Evolutionary conservation across 495 filamentous ascomycete genomes (phyloP).

Genomic region (Tirmania nivea): DNA sequence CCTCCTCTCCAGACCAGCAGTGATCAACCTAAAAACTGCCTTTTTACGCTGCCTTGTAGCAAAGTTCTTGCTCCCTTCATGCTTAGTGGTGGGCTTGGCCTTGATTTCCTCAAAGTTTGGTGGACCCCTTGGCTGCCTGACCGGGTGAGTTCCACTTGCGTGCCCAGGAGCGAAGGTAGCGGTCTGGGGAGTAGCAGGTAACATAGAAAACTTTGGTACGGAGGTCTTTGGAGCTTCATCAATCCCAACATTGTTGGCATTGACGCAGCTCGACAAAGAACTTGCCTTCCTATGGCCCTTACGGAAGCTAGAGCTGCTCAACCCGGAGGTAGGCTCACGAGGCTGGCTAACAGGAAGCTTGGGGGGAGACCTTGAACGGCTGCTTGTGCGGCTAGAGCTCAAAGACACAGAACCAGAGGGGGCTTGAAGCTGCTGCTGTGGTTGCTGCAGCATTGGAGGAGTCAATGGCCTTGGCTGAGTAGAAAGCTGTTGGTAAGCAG

Average conservation of each 20-base stretch:
- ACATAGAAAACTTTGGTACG: conserved; percentile 52
- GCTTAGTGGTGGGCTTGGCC: conserved; percentile 74
- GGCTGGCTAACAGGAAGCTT: conserved; percentile 31
- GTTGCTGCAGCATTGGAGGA: conserved; percentile 19
- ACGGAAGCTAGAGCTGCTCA: conserved; percentile 34
- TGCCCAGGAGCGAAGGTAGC: conserved; percentile 89
- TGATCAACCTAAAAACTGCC: conserved; percentile 75
- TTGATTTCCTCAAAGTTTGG: conserved; percentile 80
- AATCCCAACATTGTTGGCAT: conserved; percentile 34
- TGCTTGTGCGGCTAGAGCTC: conserved; percentile 13
- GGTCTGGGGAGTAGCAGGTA: conserved; percentile 62
- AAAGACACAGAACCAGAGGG: conserved; percentile 21
- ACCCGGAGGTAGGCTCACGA: background rate
- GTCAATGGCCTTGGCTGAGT: conserved; percentile 9
- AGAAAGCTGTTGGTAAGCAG: conserved; percentile 6
- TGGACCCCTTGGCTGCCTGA: conserved; percentile 82
- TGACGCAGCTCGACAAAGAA: conserved; percentile 47
- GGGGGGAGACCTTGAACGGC: conserved; percentile 25
- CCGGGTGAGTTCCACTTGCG: conserved; percentile 77
- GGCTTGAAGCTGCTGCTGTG: conserved; percentile 15
- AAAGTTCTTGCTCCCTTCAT: conserved; percentile 98
- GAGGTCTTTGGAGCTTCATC: conserved; percentile 35
- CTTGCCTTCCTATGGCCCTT: conserved; percentile 77
- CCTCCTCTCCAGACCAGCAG: conserved; percentile 72
- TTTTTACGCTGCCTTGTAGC: conserved; percentile 77